Base-by-base conservation (phyloP, 228 moss, liverwort and hornwort species). In the Sphagnum magellanicum region DNA sequence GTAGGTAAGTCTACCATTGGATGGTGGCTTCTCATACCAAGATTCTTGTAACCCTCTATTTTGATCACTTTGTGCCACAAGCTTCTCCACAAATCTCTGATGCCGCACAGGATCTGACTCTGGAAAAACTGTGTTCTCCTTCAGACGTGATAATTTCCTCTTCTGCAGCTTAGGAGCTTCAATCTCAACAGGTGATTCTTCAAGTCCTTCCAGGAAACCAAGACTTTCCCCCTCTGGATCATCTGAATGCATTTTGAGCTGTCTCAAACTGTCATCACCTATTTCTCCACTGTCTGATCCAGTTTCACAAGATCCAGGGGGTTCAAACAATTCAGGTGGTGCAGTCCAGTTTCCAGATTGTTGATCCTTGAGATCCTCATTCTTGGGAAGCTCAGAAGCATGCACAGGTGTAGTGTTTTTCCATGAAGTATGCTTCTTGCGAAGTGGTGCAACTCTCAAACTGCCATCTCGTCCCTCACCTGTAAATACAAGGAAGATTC, bases 11-110 rank as follows among this genome's bases (percentile, higher is more conserved):
- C 79, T 87, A 17, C 90, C 97, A 8, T 8, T 8, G 6, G 86
- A 77, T 7, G 89, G 91, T 5, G 88, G 82, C 64, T 83, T 88
- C 62, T 88, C 88, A 78, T 90, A 82, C 79, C 87, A 83, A 53
- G 72, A 63, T 64, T 90, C 89, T 71, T 81, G 81, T 77, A 87
- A 77, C 6, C 78, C 68, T 58, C 79, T 75, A 68, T 72, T 81
- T 60, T 83, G 79, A 67, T 91, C 83, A 64, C 65, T 76, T 67
- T 88, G 85, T 63, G 81, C 88, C 74, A 96, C 68, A 49, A 96
- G 76, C 68, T 86, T 96, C 49, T 84, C 86, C 50, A 88, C 88
- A 70, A 92, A 96, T 67, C 71, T 78, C 58, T 82, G 81, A 64
- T 96, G 96, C 13, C 81, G 87, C 16, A 77, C 81, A 16, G 84